Evolutionary conservation across 1,284 basidiomycete species (phyloP), one percentile per base, ranked within the genome.

Genomic region (Ganoderma meredithae): DNA sequence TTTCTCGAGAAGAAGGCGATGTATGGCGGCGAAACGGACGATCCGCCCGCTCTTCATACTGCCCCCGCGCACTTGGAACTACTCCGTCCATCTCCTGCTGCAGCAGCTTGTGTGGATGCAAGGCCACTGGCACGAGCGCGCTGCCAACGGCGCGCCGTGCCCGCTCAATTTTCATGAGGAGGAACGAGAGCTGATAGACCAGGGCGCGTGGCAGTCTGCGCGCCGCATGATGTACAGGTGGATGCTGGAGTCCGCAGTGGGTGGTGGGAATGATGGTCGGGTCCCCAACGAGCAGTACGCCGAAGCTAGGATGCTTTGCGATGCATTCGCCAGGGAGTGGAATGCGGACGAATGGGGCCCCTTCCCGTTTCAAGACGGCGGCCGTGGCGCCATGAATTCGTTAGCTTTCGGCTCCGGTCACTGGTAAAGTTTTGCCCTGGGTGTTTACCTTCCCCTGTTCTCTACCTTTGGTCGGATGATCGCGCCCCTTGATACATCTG

Each of bases 301-400:
- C 22, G 47, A 49, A 49, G 47, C 47, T 8, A 49, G 47, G 47
- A 49, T 49, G 47, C 47, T 25, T 49, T 49, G 22, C 47, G 47
- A 49, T 22, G 47, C 22, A 22, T 12, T 49, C 19, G 47, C 47
- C 7, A 8, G 12, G 12, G 47, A 10, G 47, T 49, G 47, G 47
- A 0, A 10, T 25, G 0, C 47, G 3, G 47, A 49, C 9, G 47
- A 49, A n/a, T 9, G 25, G 19, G 47, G 47, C 22, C 47, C 47
- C 9, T 49, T 49, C 47, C 47, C 47, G 47, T 49, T 49, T 22
- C 47, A 49, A 25, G 47, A 49, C 47, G 47, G 47, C 47, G 47
- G 22, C 47, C 47, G 47, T 25, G 25, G 22, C 22, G 47, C 47
- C 22, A 49, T 49, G 47, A 49, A 49, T 49, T 25, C 47, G 10